Conservation (phyloP, 1,284 basidiomycete species). For the Chalciporus sp. region DNA sequence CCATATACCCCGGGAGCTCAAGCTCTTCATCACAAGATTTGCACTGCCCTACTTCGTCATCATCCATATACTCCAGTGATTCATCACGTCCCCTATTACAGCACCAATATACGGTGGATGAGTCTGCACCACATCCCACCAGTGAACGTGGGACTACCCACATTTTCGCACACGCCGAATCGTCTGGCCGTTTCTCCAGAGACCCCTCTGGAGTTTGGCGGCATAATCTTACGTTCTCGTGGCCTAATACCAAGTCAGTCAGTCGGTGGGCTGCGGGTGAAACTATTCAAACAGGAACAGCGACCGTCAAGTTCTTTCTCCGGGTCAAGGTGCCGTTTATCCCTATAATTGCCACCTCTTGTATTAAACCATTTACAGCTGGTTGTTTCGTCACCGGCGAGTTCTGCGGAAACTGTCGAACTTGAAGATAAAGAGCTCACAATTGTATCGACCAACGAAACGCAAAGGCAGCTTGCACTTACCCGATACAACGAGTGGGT, state of each 20-base stretch:
- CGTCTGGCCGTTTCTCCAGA: slow-evolving; percentile 53
- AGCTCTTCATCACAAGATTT: slow-evolving; percentile 33
- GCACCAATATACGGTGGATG: slow-evolving; percentile 19
- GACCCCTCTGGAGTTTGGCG: slow-evolving; percentile 59
- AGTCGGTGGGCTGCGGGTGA: slow-evolving; percentile 78
- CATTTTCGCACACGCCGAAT: slow-evolving; percentile 60
- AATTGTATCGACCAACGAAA: slow-evolving; percentile 67
- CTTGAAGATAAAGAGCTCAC: slow-evolving; percentile 67
- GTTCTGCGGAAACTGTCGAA: slow-evolving; percentile 62
- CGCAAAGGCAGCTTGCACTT: slow-evolving; percentile 66
- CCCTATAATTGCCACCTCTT: slow-evolving; percentile 3
- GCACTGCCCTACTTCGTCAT: slow-evolving; percentile 28
- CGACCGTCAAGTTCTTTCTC: slow-evolving; percentile 69
- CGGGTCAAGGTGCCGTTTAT: slow-evolving; percentile 57
- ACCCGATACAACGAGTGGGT: slow-evolving; percentile 58
- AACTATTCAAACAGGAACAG: slow-evolving; percentile 65
- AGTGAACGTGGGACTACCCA: slow-evolving; percentile 44
- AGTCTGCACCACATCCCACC: slow-evolving; percentile 17
- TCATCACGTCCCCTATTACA: slow-evolving; percentile 35
- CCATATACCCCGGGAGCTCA: slow-evolving; percentile 7
- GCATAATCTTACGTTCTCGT: slow-evolving; percentile 67
- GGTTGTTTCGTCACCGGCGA: slow-evolving; percentile 55
- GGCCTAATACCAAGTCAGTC: slow-evolving; percentile 68
- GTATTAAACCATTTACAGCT: slow-evolving; percentile 42
- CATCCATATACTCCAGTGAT: slow-evolving; percentile 42